Evolutionary conservation across 805 yeast species (phyloP), one percentile per base, ranked within the genome.

Genomic region (Saccharomycopsis fibuligera): DNA sequence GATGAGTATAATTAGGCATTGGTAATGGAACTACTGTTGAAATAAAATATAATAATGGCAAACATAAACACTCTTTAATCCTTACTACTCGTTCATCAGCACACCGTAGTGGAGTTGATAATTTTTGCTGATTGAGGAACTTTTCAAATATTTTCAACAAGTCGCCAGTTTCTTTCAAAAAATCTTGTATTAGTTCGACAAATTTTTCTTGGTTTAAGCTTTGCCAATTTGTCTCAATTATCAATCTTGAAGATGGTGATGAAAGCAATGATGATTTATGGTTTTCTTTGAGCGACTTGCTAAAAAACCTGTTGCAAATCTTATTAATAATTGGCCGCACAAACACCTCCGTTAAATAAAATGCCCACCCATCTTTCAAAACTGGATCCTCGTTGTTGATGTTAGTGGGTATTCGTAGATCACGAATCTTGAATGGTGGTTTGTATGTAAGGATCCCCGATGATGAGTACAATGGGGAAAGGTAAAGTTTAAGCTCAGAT

Each of bases 351-450:
- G 56, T 50, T 19, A 53, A 47, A 35, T 53, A 53, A 30, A 47
- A 53, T 14, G 50, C 46, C 54, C 56, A 53, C 8, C 54, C 54
- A n/a, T 53, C 56, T 40, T 36, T 41, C 10, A 53, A 35, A 12
- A 41, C 47, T 17, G 29, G n/a, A 1, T 44, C 44, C 19, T 50
- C 54, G 3, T n/a, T 9, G 25, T 41, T 38, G n/a, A 47, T 41
- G 17, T 45, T 35, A 4, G 23, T 27, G 14, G 54, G 51, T 12
- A 53, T 40, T 27, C 35, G 39, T 33, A 50, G 41, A 36, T 51
- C 51, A 12, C 47, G 33, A 35, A 53, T 45, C 19, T 53, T 53
- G 46, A 50, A 50, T 5, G 56, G 56, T n/a, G 56, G 56, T 17
- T 45, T 50, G 36, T 53, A 53, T 17, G 22, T 39, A 8, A 48